phyloP scores from a whole-genome alignment of 1,284 basidiomycete species.

The Moesziomyces globuligerus region DNA sequence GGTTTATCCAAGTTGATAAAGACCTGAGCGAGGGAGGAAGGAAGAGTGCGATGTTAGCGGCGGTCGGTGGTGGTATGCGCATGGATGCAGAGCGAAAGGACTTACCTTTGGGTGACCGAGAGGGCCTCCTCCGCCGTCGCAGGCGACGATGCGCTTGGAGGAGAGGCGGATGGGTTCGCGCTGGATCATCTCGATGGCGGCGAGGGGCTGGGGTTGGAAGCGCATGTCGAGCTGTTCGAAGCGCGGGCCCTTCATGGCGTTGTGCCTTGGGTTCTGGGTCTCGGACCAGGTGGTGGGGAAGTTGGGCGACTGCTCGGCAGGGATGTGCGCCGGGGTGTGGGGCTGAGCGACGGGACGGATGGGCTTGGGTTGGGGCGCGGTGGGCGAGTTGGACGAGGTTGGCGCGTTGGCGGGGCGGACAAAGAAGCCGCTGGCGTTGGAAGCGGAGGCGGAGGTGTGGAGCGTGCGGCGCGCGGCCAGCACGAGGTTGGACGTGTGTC shows the following conservation, averaged over 20 bases:
- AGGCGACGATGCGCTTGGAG: constrained; percentile 82
- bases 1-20: constrained; percentile 84
- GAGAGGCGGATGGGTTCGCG: constrained; percentile 86
- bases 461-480: constrained; percentile 18
- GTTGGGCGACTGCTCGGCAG: constrained; percentile 57
- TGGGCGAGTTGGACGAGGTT: constrained; percentile 48
- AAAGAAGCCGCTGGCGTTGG: constrained; percentile 40
- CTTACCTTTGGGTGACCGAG: constrained; percentile 83
- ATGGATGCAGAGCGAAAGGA: no score
- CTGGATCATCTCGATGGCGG: constrained; percentile 87
- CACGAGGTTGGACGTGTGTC: constrained; percentile 4
- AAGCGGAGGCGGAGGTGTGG: constrained; percentile 12
- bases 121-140: constrained; percentile 89
- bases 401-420: constrained; percentile 47
- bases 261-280: constrained; percentile 71
- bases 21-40: constrained; percentile 71
- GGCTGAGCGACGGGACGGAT: constrained; percentile 52
- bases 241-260: constrained; percentile 74
- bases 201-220: constrained; percentile 87
- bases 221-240: constrained; percentile 91
- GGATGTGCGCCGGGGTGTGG: constrained; percentile 51
- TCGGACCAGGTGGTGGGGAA: constrained; percentile 58
- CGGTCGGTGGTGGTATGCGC: no score
- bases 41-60: no score
- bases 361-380: constrained; percentile 35